A percentile compares a stretch with the other conserved stretches of the same genome.
Evolutionary conservation across 2,329 filamentous ascomycete genomes (phyloP).

Genomic region (Epichloe festucae): DNA sequence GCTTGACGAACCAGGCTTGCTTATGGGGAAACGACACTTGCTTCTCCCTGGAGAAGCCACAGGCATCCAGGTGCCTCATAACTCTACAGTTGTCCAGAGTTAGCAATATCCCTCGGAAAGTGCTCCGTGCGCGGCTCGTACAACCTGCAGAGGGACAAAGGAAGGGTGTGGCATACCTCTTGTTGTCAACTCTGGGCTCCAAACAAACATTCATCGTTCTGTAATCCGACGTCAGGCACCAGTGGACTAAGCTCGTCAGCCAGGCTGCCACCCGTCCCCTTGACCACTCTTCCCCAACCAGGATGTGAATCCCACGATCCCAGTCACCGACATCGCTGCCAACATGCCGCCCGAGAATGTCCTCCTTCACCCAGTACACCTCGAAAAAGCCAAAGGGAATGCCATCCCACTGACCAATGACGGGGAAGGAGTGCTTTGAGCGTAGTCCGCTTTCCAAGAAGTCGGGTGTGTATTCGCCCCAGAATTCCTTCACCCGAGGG

Average conservation of each 20-base stretch:
- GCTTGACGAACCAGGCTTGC: slow-evolving; percentile 73
- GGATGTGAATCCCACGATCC: slow-evolving; percentile 76
- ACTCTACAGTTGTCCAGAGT: slow-evolving; percentile 9
- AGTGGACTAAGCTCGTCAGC: slow-evolving; percentile 80
- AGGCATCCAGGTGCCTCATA: slow-evolving; percentile 50
- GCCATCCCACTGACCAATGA: slow-evolving; percentile 86
- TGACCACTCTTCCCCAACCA: slow-evolving; percentile 88
- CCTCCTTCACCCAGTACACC: slow-evolving; percentile 96
- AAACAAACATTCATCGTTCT: slow-evolving; percentile 73
- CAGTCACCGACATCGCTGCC: slow-evolving; percentile 58
- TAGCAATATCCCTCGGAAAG: not conserved
- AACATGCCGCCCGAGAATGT: slow-evolving; percentile 58
- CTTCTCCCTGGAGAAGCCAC: slow-evolving; percentile 75
- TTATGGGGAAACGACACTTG: slow-evolving; percentile 86
- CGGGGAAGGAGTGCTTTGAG: slow-evolving; percentile 70
- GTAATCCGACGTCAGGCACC: slow-evolving; percentile 62
- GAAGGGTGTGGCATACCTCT: slow-evolving; percentile 46
- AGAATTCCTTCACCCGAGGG: slow-evolving; percentile 71
- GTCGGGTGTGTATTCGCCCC: slow-evolving; percentile 54
- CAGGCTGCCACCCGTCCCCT: slow-evolving; percentile 70
- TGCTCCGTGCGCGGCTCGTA: not conserved
- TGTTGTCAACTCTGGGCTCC: slow-evolving; percentile 85
- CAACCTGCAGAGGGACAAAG: not conserved
- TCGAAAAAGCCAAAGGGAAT: slow-evolving; percentile 96
- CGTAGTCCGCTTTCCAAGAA: slow-evolving; percentile 57